These are phyloP conservation scores for Populus deltoides DNA, from an alignment of 345 rosid species.

Conservation along the genomic window DNA sequence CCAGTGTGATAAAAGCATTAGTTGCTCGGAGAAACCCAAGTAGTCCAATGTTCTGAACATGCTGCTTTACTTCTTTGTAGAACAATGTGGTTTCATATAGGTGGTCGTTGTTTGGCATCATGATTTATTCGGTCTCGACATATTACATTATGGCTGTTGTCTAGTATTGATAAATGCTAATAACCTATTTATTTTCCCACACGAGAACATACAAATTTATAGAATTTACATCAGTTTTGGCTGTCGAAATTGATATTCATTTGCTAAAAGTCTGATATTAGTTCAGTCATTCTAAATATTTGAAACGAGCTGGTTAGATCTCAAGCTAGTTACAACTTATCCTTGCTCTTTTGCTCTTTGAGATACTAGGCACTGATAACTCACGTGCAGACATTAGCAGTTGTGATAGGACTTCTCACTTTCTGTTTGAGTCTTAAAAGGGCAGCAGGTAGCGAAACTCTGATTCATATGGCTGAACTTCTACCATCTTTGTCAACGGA, in stretches of 20 bases:
- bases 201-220: neutral
- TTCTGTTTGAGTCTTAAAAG: conserved; percentile 16
- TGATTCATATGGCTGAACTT: conserved; percentile 70
- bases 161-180: neutral
- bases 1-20: too few species aligned
- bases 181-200: neutral
- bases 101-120: neutral
- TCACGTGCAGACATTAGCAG: neutral
- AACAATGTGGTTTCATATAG: too few species aligned
- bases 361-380: neutral
- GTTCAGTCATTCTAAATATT: neutral
- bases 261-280: neutral
- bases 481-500: conserved; percentile 46
- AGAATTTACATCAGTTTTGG: neutral
- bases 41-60: too few species aligned
- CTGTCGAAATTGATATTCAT: neutral
- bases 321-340: neutral
- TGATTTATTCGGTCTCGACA: neutral
- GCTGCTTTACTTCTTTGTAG: too few species aligned
- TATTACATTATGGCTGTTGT: neutral
- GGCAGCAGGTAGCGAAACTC: conserved; percentile 75
- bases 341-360: neutral
- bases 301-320: neutral
- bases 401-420: neutral
- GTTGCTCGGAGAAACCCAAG: too few species aligned